Conservation (phyloP, 352 stramenopile genomes). For the Phytophthora citrophthora region DNA sequence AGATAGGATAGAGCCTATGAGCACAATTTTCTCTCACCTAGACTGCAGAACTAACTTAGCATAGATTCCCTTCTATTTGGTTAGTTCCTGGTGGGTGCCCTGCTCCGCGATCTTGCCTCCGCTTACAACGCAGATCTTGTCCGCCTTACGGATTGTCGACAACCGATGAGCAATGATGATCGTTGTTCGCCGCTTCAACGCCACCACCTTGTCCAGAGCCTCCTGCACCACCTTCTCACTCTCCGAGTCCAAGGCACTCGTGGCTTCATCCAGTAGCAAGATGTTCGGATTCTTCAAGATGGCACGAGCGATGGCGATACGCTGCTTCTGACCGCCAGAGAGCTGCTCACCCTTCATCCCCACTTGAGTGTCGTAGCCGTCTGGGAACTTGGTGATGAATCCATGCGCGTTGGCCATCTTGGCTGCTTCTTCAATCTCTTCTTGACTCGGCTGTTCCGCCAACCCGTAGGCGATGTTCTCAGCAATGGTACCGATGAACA, state of each 20-base stretch:
- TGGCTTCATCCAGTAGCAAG: conserved; percentile 93
- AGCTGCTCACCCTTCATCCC: conserved; percentile 92
- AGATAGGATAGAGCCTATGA: too few relatives aligned
- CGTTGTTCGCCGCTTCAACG: conserved; percentile 75
- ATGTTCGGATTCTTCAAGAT: conserved; percentile 89
- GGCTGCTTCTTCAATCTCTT: conserved; percentile 86
- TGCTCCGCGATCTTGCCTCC: conserved; percentile 91
- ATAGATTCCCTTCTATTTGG: conserved; percentile 34
- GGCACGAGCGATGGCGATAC: conserved; percentile 93
- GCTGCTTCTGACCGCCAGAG: conserved; percentile 71
- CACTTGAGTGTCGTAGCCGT: conserved; percentile 94
- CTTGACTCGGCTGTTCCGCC: conserved; percentile 30
- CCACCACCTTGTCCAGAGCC: conserved; percentile 67
- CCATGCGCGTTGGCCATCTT: conserved; percentile 92
- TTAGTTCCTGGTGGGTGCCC: conserved; percentile 92
- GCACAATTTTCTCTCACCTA: too few relatives aligned
- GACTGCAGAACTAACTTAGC: conserved; percentile 33
- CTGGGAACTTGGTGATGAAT: conserved; percentile 91
- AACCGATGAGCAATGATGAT: conserved; percentile 95
- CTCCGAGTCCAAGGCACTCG: conserved; percentile 85
- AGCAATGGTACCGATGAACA: conserved; percentile 65
- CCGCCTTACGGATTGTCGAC: conserved; percentile 93
- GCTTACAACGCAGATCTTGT: conserved; percentile 65
- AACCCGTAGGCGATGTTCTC: conserved; percentile 66
- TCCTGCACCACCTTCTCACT: conserved; percentile 87